Percentiles rank a stretch among this genome's conserved stretches.
These are phyloP conservation scores for Candida pseudoglaebosa DNA, from an alignment of 805 yeast genomes.

Conservation along the genomic window DNA sequence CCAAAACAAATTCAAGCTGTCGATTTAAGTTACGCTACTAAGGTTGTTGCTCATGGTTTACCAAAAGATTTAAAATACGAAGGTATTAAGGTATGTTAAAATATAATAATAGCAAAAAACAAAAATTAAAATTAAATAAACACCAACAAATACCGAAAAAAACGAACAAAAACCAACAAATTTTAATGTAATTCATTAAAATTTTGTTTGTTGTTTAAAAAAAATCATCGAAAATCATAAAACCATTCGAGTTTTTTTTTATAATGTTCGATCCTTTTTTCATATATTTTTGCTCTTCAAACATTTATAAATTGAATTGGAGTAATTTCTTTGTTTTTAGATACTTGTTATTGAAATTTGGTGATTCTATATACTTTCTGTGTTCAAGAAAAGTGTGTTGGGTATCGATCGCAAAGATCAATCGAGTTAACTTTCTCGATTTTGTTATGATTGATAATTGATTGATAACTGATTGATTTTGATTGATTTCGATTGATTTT, in stretches of 20 bases:
- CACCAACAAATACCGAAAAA: not conserved
- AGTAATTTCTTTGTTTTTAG: not conserved
- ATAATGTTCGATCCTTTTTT: no score
- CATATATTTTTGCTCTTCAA: not conserved
- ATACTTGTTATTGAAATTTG: not conserved
- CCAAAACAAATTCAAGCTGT: conserved; percentile 11
- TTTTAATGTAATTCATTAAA: no score
- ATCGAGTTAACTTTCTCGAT: no score
- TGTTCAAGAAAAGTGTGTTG: not conserved
- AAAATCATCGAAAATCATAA: no score
- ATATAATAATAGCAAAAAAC: no score
- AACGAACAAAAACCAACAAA: not conserved
- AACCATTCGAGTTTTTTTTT: no score
- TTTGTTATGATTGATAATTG: no score
- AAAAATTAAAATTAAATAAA: no score
- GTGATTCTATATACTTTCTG: not conserved
- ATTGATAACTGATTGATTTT: no score
- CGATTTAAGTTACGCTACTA: conserved; percentile 61
- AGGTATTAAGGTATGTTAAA: conserved; percentile 82
- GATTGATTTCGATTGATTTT: not conserved
- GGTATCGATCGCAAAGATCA: no score
- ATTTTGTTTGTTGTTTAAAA: no score
- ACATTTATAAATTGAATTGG: not conserved
- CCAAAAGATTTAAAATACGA: conserved; percentile 84
- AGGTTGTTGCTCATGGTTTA: conserved; percentile 80